Base-by-base conservation (phyloP, 192 early-diverging fungal species). In the Dissophora globulifera region DNA sequence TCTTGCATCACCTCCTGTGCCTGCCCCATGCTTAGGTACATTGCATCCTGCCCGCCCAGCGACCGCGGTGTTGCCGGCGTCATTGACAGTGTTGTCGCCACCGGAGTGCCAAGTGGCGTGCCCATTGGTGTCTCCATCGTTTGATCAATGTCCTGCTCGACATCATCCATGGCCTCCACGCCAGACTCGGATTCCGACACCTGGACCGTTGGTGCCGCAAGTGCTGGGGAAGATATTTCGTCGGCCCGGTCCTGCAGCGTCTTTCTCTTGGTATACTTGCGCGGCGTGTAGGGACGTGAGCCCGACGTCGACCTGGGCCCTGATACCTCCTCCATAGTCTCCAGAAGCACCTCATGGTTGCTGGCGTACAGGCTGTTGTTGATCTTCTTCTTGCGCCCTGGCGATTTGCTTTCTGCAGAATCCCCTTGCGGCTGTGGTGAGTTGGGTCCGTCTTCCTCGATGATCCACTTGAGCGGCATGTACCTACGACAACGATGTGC, bases 381-480 rank as follows among this genome's bases (percentile, higher is more conserved):
- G 40, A 76, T 67, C 58, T 67, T 66, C n/a, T 67, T 76, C 49
- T 61, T 76, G 23, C 63, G 58, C 7, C 58, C 63, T 10, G 63
- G 64, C 2, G 72, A 76, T 66, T 76, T 75, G 26, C 45, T 48
- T 35, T 52, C 58, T 0, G 38, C 22, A n/a, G 61, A 53, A 17
- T 48, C 54, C 11, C 57, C 50, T 25, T 50, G 31, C 16, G 53
- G 41, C 15, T 16, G 27, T 11, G 43, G 46, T 13, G 45, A 50
- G 13, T 27, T 26, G 12, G n/a, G 16, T 6, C 48, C 58, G 1
- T 67, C 72, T 1, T 76, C 58, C 25, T 76, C 72, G 16, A 76
- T 60, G 58, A 76, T 76, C 72, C 72, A 76, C 29, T 76, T 76
- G 15, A 76, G 53, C 23, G 72, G 72, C 72, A 76, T 76, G 45